phyloP scores from a whole-genome alignment of 2,329 filamentous ascomycete genomes.

The Taxawa tesnikishii region DNA sequence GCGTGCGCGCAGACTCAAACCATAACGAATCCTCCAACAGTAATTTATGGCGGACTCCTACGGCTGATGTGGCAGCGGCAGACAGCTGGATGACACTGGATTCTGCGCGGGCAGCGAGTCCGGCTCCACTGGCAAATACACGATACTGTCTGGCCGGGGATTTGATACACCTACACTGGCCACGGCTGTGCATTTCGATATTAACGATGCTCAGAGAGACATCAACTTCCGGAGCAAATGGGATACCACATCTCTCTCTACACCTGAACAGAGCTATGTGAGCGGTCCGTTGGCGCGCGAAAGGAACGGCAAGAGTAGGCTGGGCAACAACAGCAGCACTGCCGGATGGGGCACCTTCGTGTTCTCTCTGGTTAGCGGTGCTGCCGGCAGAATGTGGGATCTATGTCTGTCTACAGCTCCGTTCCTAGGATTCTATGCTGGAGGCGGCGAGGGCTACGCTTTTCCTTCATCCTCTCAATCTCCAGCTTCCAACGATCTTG shows the following conservation, averaged over 20 bases:
- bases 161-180: slow-evolving; percentile 33
- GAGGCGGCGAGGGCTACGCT: slow-evolving; percentile 62
- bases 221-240: slow-evolving; percentile 20
- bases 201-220: slow-evolving; percentile 14
- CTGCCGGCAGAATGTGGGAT: slow-evolving; percentile 69
- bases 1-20: slow-evolving; percentile 4
- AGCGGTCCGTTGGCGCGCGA: slow-evolving; percentile 21
- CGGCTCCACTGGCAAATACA: slow-evolving; percentile 33
- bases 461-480: no score
- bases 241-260: slow-evolving; percentile 3
- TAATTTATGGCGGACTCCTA: background rate
- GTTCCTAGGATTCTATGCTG: slow-evolving; percentile 82
- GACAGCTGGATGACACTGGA: background rate
- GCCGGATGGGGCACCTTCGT: slow-evolving; percentile 45
- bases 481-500: slow-evolving; percentile 10
- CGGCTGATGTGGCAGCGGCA: background rate
- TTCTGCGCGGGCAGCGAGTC: slow-evolving; percentile 2
- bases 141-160: slow-evolving; percentile 38
- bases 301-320: slow-evolving; percentile 17
- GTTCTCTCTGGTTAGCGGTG: slow-evolving; percentile 50
- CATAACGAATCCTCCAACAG: slow-evolving; percentile 2
- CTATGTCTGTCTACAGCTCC: slow-evolving; percentile 58
- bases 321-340: slow-evolving; percentile 7
- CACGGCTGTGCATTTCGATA: slow-evolving; percentile 21
- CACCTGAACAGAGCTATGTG: slow-evolving; percentile 1